Base-by-base conservation (phyloP, 164 flowering plant genomes). In the Santalum album region DNA sequence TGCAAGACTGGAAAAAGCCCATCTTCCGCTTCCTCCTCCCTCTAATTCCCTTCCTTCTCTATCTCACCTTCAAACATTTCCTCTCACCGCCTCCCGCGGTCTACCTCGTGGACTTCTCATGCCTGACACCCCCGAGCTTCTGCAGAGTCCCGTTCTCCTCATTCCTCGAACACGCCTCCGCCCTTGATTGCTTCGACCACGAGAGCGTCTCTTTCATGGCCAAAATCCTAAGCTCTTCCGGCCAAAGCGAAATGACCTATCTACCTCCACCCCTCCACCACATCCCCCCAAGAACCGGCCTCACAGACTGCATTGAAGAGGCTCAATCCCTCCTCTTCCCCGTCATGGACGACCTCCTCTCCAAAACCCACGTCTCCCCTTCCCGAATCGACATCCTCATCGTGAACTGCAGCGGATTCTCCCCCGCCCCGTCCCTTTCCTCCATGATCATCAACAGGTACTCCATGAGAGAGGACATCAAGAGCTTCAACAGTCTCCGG, bases 71-170 rank as follows among this genome's bases (percentile, higher is more conserved):
- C 57, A 52, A 55, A 54, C 23, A n/a, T 49, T 63, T 38, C 60
- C 22, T 68, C 49, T 47, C 71, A 16, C 64, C 34, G 2, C 52
- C 78, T 24, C 45, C 56, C 1, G 53, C 67, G 2, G 53, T 80
- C 26, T 87, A 78, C 57, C 60, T 87, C 0, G 82, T 82, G 16
- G 84, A 87, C 27, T 87, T 80, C 69, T 71, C 89, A 24, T 87
- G 95, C 53, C 54, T 72, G 18, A 77, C 59, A 26, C 89, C 88
- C 15, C 83, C 86, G 23, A 52, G 26, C 47, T 65, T 1, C 53
- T 80, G 82, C 66, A 65, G 82, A n/a, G 76, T 77, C 14, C 82
- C 90, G 17, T 59, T 47, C 49, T 61, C 82, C 1, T 20, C 71
- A n/a, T 84, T 77, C 69, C 43, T 78, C 1, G 88, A 82, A 56